Percentiles rank a stretch among this genome's conserved stretches.
These are phyloP conservation scores for Sonneratia alba DNA, from an alignment of 345 rosid species.

Conservation along the genomic window DNA sequence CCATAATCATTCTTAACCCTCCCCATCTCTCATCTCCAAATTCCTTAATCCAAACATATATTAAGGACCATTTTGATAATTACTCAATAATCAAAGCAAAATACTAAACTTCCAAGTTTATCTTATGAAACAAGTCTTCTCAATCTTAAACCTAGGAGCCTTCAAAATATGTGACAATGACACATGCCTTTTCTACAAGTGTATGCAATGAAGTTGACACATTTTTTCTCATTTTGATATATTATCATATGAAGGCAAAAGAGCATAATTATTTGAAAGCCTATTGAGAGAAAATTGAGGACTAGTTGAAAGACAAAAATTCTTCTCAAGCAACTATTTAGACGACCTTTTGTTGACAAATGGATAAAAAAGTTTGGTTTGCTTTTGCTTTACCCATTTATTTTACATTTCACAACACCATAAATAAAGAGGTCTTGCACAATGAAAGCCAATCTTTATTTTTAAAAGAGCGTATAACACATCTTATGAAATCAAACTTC, in stretches of 20 bases:
- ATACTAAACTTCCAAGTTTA: conserved; percentile 33
- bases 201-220: neutral
- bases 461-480: neutral
- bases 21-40: no score
- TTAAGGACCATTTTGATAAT: no score
- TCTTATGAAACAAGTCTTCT: conserved; percentile 65
- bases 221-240: neutral
- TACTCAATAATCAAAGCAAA: no score
- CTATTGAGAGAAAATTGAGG: neutral
- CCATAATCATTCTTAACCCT: no score
- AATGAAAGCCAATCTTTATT: neutral
- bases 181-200: conserved; percentile 48
- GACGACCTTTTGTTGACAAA: no score
- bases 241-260: neutral
- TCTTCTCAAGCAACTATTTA: no score
- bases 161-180: conserved; percentile 51
- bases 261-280: neutral
- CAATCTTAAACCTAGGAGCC: conserved; percentile 52
- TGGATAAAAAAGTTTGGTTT: no score
- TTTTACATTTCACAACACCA: neutral
- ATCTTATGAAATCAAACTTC: neutral
- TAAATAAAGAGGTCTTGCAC: neutral
- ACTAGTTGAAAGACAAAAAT: no score
- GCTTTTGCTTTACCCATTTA: neutral
- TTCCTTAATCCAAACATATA: no score